Conservation (phyloP, 1,284 basidiomycete genomes). For the Rhodofomes roseus region DNA sequence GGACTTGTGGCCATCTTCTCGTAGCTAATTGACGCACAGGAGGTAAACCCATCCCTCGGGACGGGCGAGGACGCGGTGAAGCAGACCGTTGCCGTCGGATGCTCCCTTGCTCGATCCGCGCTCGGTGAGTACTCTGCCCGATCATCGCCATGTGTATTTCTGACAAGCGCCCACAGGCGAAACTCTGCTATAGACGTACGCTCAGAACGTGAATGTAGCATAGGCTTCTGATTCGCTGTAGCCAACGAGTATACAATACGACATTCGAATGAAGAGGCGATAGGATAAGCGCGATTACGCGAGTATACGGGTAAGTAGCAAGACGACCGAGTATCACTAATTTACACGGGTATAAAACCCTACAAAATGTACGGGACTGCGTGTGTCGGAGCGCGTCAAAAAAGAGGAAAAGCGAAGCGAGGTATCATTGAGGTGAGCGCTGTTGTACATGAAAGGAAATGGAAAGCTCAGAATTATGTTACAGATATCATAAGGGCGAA, state of each 20-base stretch:
- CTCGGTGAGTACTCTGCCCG: slow-evolving; percentile 56
- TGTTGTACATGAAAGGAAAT: not conserved
- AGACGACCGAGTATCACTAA: not conserved
- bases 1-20: too few relatives aligned
- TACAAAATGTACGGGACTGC: too few relatives aligned
- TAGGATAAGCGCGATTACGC: not conserved
- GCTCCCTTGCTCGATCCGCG: slow-evolving; percentile 87
- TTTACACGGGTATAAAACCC: not conserved
- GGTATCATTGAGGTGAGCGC: not conserved
- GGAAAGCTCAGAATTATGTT: not conserved
- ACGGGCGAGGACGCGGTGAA: slow-evolving; percentile 66
- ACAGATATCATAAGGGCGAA: too few relatives aligned
- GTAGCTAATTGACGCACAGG: slow-evolving; percentile 42
- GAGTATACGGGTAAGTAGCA: not conserved
- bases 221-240: not conserved
- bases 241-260: not conserved
- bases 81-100: slow-evolving; percentile 92
- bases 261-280: too few relatives aligned
- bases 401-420: not conserved
- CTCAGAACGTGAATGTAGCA: not conserved
- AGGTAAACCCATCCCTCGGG: slow-evolving; percentile 90
- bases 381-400: too few relatives aligned
- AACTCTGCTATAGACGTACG: not conserved
- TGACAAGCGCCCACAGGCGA: not conserved
- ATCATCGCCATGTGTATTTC: not conserved